Base-by-base conservation (phyloP, 2,329 filamentous ascomycete species). In the Akanthomyces lecanii region DNA sequence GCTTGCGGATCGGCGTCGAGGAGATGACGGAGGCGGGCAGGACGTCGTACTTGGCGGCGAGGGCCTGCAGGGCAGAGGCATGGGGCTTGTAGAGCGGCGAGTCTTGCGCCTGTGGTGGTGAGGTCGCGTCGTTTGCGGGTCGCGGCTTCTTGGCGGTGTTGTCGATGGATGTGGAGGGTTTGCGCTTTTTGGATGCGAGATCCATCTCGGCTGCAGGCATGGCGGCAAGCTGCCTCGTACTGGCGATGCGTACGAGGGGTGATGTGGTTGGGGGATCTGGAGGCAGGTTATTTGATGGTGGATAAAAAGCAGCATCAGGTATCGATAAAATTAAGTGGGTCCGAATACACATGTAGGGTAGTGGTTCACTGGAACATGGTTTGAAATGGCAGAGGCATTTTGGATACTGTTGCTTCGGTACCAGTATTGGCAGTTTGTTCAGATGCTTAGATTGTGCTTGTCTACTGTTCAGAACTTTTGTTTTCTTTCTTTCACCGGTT, bases 1-100 rank as follows among this genome's bases (percentile, higher is more conserved):
- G 82, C 69, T 83, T 83, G 65, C 77, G 76, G 64, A 89, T 88
- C 69, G 82, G 79, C 5, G 85, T 81, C 2, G 85, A 86, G 2
- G 85, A 84, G 45, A 87, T 80, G 51, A 88, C 79, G 23, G 81
- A 85, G 59, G 82, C 76, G 1, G 79, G 68, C 40, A 81, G 79
- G 58, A 87, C 71, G 53, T 83, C 76, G 72, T 82, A 81, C 59
- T 78, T 80, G 4, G 74, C 66, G 23, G 72, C 71, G 21, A 86
- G 76, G 58, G 79, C 75, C 28, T 70, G 67, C 36, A 77, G 71
- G 55, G 69, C 61, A 8, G 66, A 36, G 18, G 53, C 65, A 55
- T 63, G 55, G 8, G 66, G 56, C 33, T 62, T 12, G 45, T 30
- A 38, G 33, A 63, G 61, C 36, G 61, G 61, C 47, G 61, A 58